Evolutionary conservation across 352 stramenopile genomes (phyloP).

Genomic region (Plasmopara halstedii): DNA sequence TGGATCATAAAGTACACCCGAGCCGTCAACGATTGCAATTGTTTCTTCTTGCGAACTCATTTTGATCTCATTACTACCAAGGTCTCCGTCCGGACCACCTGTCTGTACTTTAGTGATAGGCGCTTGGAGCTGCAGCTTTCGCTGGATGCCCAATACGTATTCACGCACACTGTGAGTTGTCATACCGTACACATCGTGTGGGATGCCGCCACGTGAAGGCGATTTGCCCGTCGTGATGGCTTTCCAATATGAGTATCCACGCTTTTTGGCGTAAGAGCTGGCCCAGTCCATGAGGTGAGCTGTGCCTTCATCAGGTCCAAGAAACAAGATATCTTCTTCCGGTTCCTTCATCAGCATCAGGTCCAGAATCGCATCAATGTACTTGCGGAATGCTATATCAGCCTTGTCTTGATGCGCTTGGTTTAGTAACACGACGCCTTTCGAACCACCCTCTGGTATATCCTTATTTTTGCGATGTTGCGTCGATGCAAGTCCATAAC

Average conservation of each 20-base stretch:
- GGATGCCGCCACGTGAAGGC: slow-evolving; percentile 90
- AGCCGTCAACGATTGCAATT: slow-evolving; percentile 92
- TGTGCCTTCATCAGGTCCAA: slow-evolving; percentile 97
- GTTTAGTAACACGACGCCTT: slow-evolving; percentile 95
- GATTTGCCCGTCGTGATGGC: slow-evolving; percentile 97
- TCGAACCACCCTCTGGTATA: slow-evolving; percentile 97
- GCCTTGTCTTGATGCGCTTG: slow-evolving; percentile 83
- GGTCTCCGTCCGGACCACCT: slow-evolving; percentile 95
- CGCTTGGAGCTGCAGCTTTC: slow-evolving; percentile 85
- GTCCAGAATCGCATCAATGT: slow-evolving; percentile 95
- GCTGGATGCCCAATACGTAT: slow-evolving; percentile 93
- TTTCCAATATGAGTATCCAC: slow-evolving; percentile 92
- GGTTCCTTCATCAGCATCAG: slow-evolving; percentile 94
- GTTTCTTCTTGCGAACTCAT: slow-evolving; percentile 95
- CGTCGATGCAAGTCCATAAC: slow-evolving; percentile 92
- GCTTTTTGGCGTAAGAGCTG: slow-evolving; percentile 86
- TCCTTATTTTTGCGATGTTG: slow-evolving; percentile 99
- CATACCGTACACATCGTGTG: slow-evolving; percentile 97
- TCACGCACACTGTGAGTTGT: slow-evolving; percentile 96
- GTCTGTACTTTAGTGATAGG: slow-evolving; percentile 96
- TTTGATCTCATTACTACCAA: slow-evolving; percentile 97
- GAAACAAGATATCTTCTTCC: slow-evolving; percentile 94
- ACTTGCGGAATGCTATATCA: slow-evolving; percentile 91
- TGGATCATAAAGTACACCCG: slow-evolving; percentile 91
- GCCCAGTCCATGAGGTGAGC: slow-evolving; percentile 97